A percentile compares a stretch with the other conserved stretches of the same genome.
These are phyloP conservation scores for Alternaria tenuissima DNA, from an alignment of 2,329 filamentous ascomycete species.

Conservation along the genomic window DNA sequence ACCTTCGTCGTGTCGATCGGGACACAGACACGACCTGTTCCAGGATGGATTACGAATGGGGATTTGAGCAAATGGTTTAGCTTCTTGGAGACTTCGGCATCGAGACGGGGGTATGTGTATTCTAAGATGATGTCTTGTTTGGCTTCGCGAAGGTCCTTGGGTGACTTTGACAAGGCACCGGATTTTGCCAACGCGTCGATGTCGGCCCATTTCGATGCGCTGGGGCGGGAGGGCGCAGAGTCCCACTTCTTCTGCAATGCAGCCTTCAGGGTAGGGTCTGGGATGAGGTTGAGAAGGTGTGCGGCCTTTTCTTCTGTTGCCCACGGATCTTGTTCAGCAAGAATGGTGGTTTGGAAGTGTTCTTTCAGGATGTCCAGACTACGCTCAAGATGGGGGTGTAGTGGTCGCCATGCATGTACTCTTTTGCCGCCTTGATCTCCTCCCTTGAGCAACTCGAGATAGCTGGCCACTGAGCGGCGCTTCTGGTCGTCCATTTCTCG, in stretches of 20 bases:
- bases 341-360: slow-evolving; percentile 84
- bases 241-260: slow-evolving; percentile 91
- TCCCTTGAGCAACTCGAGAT: slow-evolving; percentile 88
- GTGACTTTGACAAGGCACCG: slow-evolving; percentile 76
- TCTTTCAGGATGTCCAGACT: slow-evolving; percentile 84
- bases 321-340: slow-evolving; percentile 89
- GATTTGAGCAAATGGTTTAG: slow-evolving; percentile 97
- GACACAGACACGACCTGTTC: slow-evolving; percentile 92
- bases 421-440: slow-evolving; percentile 86
- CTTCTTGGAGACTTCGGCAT: slow-evolving; percentile 97
- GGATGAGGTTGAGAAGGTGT: slow-evolving; percentile 82
- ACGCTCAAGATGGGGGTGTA: slow-evolving; percentile 89
- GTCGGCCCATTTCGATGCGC: slow-evolving; percentile 88
- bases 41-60: slow-evolving; percentile 95
- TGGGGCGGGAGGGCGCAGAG: slow-evolving; percentile 77
- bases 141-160: slow-evolving; percentile 78
- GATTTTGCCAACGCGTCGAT: slow-evolving; percentile 86
- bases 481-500: slow-evolving; percentile 85
- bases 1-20: slow-evolving; percentile 81
- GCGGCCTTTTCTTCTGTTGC: slow-evolving; percentile 71
- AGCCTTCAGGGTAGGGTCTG: slow-evolving; percentile 78
- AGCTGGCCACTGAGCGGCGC: slow-evolving; percentile 83
- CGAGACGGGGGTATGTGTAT: slow-evolving; percentile 96
- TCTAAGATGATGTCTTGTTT: slow-evolving; percentile 97
- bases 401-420: slow-evolving; percentile 81